A percentile compares a stretch with the other conserved stretches of the same genome.
These are phyloP conservation scores for Mortierella sp. DNA, from an alignment of 371 early-diverging fungal genomes.

Conservation along the genomic window DNA sequence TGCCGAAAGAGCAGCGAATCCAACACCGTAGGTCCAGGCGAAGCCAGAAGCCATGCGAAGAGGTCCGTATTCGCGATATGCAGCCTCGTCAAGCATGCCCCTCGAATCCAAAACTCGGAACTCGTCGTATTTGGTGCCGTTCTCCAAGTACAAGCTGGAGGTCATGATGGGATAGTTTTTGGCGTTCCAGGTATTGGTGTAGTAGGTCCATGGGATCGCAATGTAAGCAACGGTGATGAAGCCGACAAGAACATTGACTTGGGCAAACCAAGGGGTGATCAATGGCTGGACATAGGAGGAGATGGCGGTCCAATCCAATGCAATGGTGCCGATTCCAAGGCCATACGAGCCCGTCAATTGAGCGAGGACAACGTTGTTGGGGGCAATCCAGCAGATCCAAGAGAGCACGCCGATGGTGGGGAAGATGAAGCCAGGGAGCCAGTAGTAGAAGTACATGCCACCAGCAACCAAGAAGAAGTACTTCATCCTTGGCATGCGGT, in stretches of 20 bases:
- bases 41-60: conserved; percentile 71
- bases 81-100: conserved; percentile 16
- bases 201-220: conserved; percentile 62
- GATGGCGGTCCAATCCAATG: conserved; percentile 70
- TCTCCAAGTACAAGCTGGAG: conserved; percentile 50
- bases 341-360: conserved; percentile 60
- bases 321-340: conserved; percentile 61
- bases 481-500: conserved; percentile 54
- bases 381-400: conserved; percentile 64
- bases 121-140: conserved; percentile 56
- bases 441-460: conserved; percentile 60
- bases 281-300: conserved; percentile 57
- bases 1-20: conserved; percentile 60
- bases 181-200: conserved; percentile 58
- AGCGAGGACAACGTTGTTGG: conserved; percentile 56
- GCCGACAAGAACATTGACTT: conserved; percentile 58
- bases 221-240: conserved; percentile 63
- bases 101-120: conserved; percentile 56
- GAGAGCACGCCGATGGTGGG: conserved; percentile 65
- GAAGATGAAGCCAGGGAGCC: conserved; percentile 66
- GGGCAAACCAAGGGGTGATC: conserved; percentile 63
- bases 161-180: conserved; percentile 59
- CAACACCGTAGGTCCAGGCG: conserved; percentile 64
- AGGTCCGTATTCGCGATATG: conserved; percentile 62
- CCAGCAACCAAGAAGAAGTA: conserved; percentile 62